Evolutionary conservation across 768 basidiomycete genomes (phyloP), one percentile per base, ranked within the genome.

Genomic region (Mycena galopus): DNA sequence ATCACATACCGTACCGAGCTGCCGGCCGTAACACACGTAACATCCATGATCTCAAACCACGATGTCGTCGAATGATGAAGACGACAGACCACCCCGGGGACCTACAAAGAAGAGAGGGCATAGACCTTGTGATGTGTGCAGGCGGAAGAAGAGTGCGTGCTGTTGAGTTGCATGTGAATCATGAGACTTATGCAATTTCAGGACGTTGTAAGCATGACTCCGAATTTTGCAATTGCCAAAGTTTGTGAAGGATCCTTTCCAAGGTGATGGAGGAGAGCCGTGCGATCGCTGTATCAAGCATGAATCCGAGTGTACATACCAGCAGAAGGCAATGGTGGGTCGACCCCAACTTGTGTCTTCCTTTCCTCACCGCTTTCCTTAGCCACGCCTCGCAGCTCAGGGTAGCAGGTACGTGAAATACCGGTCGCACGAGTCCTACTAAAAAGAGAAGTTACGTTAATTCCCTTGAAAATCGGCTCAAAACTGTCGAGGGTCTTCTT

Each of bases 61-160:
- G 50, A 85, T 85, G 84, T 87, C 86, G 47, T 88, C 87, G 4
- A 80, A 79, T 2, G 86, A 85, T 58, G 85, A 88, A 37, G 85
- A 25, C 81, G 58, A 82, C 82, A n/a, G n/a, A n/a, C n/a, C n/a
- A n/a, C n/a, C n/a, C n/a, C 39, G 4, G 64, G 8, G 82, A 4
- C 21, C 72, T 82, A 89, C 88, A 82, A 88, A 86, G 77, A 79
- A 87, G 55, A 80, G 85, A 65, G 84, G 88, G n/a, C 86, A 88
- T 77, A 79, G 90, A 44, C 91, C 90, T 2, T 92, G 91, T 74
- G 91, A 92, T 71, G 83, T 88, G 1, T 92, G 91, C 77, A 82
- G 91, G 44, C 83, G 89, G 61, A 92, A 92, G 83, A 92, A 92
- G 79, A 85, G 90, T 86, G 60, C 8, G 44, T 37, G 9, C 32